Evolutionary conservation across 768 basidiomycete species (phyloP), one percentile per base, ranked within the genome.

Genomic region (Fomitopsis serialis): DNA sequence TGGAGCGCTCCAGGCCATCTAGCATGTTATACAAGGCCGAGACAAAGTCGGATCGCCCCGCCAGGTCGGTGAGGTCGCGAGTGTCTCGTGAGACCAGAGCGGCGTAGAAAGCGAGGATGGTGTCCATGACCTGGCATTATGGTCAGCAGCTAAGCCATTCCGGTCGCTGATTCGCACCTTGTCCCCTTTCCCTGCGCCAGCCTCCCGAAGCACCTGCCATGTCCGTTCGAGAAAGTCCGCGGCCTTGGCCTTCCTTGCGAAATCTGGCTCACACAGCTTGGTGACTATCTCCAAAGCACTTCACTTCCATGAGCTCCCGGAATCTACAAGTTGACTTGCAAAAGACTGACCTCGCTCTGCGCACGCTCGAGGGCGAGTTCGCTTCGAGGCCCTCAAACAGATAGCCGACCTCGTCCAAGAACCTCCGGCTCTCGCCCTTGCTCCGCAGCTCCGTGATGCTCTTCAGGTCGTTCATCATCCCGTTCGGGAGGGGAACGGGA

Each of bases 371-470:
- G 10, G 76, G 73, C 15, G 75, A 77, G 15, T 72, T 72, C 10
- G 67, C 59, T 24, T 82, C 80, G 68, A 92, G 77, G 0, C 91
- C 89, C 66, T 93, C 91, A 56, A 92, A 87, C 4, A 92, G 68
- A 68, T 92, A 93, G 0, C 91, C 91, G 2, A 91, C 79, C 61
- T 92, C 90, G 55, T 93, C 91, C 42, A 91, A 66, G 63, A 92
- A 92, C 15, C 88, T 73, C 56, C 90, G 74, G 50, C 76, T 84
- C 69, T 92, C 89, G 12, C 91, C 91, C 65, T 88, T 89, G 62
- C 79, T 87, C 52, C 89, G 71, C 36, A 92, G 72, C 57, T 92
- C 90, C 0, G 87, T 86, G 42, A 92, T 88, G 54, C 87, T 89
- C 68, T 86, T 87, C 46, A 89, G 62, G 32, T 87, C 84, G 57